phyloP scores from a whole-genome alignment of 176 grass and related monocot genomes.

The Guadua angustifolia region DNA sequence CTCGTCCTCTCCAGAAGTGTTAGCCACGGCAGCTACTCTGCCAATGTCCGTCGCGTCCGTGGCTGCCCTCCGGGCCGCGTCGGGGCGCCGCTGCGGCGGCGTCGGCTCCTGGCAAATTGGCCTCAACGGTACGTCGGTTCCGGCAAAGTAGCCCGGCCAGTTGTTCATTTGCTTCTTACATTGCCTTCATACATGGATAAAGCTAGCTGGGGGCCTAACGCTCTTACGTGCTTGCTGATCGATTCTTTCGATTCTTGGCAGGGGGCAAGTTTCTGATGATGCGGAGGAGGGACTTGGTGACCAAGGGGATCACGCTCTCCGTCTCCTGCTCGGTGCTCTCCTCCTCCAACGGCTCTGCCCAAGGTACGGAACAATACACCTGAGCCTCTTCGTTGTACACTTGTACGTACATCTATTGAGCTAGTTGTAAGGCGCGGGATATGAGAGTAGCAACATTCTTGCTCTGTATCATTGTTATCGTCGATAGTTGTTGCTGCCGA shows the following conservation, averaged over 20 bases:
- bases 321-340: constrained; percentile 71
- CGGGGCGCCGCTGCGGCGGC: constrained; percentile 20
- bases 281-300: constrained; percentile 69
- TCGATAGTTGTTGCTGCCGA: background rate
- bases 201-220: too few relatives aligned
- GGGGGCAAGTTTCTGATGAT: constrained; percentile 57
- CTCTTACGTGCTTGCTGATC: too few relatives aligned
- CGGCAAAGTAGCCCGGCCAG: background rate
- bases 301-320: constrained; percentile 66
- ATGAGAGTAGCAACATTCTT: background rate
- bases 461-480: background rate
- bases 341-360: constrained; percentile 45
- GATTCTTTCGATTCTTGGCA: background rate
- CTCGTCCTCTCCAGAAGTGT: background rate
- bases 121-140: constrained; percentile 35
- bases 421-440: background rate
- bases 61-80: constrained; percentile 44
- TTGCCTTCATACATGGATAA: too few relatives aligned
- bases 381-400: background rate
- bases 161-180: background rate
- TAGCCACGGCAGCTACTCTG: background rate
- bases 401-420: too few relatives aligned
- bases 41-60: constrained; percentile 51
- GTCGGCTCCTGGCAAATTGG: background rate
- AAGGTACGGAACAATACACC: constrained; percentile 26